Base-by-base conservation (phyloP, 164 flowering plant species). In the Sextonia rubra region DNA sequence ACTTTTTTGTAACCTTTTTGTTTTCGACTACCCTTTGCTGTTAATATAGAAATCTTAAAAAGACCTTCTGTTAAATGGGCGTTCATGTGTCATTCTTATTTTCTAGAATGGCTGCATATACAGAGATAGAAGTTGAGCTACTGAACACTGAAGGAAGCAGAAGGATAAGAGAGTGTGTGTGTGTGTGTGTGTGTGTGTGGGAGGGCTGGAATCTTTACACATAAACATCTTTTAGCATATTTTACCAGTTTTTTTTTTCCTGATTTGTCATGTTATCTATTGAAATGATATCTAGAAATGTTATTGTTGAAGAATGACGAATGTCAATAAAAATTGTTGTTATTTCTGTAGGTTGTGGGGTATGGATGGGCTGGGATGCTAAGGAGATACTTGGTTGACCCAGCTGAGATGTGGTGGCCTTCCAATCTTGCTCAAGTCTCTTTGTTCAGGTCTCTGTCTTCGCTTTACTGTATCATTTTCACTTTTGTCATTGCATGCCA, bases 351-450 rank as follows among this genome's bases (percentile, higher is more conserved):
- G 98, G 52, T 94, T 63, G 22, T 94, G 78, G 98, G 98, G 15
- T 94, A 92, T 86, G 97, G 98, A 64, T 94, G 98, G 98, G 97
- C 97, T 20, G 98, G 98, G 62, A 85, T 91, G 85, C 79, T 93
- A 62, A 85, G 94, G 78, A 88, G 80, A 71, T 93, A 87, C 69
- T 77, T 93, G 83, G 97, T 93, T 56, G 90, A 88, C 68, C 97
- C 97, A 30, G 91, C 83, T 72, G 91, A 89, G 72, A 93, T 93
- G 98, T 93, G 98, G 98, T 93, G 98, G 98, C 98, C 98, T 48
- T 32, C 96, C 24, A 91, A 93, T 72, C 88, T 93, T 61, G 98
- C 96, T 75, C 98, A 91, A 76, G 98, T 93, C 77, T 91, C 98
- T 70, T 80, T 93, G 9, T 93, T 93, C 73, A 91, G 97, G 98